These are phyloP conservation scores for Penicillium capsulatum DNA, from an alignment of 2,329 filamentous ascomycete genomes.

Conservation along the genomic window DNA sequence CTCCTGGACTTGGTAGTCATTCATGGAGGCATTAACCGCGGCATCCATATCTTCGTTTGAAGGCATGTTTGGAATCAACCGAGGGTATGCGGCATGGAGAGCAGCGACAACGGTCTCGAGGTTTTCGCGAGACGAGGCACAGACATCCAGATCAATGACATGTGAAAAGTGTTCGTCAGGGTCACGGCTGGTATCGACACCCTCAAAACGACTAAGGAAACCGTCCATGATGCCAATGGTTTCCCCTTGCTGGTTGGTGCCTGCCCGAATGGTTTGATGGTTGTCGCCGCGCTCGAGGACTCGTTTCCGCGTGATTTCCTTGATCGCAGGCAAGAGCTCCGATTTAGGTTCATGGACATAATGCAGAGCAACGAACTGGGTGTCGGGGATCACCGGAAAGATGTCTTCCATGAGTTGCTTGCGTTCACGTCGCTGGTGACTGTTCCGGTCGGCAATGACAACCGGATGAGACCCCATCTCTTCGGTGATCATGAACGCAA, in stretches of 20 bases:
- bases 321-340: constrained; percentile 64
- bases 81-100: constrained; percentile 73
- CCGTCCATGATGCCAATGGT: constrained; percentile 91
- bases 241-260: constrained; percentile 65
- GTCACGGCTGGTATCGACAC: constrained; percentile 59
- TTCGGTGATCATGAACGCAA: constrained; percentile 66
- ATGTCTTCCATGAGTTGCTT: constrained; percentile 83
- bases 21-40: constrained; percentile 70
- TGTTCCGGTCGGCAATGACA: constrained; percentile 91
- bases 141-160: constrained; percentile 78
- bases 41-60: constrained; percentile 68
- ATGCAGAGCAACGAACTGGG: constrained; percentile 77
- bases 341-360: constrained; percentile 70
- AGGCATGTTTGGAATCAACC: constrained; percentile 64
- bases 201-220: constrained; percentile 82
- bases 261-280: constrained; percentile 92
- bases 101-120: constrained; percentile 72
- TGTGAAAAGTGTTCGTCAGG: constrained; percentile 81
- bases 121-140: constrained; percentile 73
- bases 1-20: constrained; percentile 73
- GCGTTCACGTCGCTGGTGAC: constrained; percentile 82
- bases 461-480: constrained; percentile 62
- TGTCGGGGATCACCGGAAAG: constrained; percentile 55
- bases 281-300: constrained; percentile 87
- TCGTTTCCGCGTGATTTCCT: constrained; percentile 68